Conservation (phyloP, 1,284 basidiomycete genomes). For the Cystobasidium sp. region DNA sequence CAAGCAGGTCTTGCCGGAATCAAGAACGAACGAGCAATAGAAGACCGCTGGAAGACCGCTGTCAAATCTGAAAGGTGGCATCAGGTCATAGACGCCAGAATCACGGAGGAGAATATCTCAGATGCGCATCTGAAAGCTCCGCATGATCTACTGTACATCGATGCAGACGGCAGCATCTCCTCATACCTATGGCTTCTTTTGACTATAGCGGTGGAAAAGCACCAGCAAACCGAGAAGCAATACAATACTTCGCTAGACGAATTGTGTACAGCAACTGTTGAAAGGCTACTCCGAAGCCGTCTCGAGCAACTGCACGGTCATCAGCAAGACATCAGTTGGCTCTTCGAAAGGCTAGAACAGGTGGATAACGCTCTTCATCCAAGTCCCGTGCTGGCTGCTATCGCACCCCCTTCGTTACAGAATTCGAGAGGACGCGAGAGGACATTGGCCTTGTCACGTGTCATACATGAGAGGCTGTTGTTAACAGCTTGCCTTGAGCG, state of each 20-base stretch:
- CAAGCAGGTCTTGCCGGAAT: background rate
- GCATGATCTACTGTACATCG: slow-evolving; percentile 37
- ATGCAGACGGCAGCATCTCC: slow-evolving; percentile 49
- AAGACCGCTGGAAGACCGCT: background rate
- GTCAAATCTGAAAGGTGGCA: background rate
- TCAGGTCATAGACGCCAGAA: background rate
- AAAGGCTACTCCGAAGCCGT: no score
- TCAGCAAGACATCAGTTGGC: no score
- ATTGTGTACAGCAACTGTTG: no score
- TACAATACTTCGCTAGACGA: no score
- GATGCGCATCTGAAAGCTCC: background rate
- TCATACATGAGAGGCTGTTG: slow-evolving; percentile 24
- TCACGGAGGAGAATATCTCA: background rate
- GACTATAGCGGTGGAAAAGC: no score
- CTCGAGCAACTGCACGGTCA: no score
- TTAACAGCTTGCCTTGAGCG: slow-evolving; percentile 9
- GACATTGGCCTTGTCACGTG: slow-evolving; percentile 14
- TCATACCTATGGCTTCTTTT: slow-evolving; percentile 28
- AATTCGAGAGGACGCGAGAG: background rate
- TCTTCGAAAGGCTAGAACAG: no score
- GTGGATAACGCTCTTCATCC: no score
- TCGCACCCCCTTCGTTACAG: background rate
- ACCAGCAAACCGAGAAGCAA: no score
- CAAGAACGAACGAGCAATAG: background rate
- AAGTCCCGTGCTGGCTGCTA: no score